Conservation (phyloP, 2,329 filamentous ascomycete genomes). For the Fusarium cyanostomum region DNA sequence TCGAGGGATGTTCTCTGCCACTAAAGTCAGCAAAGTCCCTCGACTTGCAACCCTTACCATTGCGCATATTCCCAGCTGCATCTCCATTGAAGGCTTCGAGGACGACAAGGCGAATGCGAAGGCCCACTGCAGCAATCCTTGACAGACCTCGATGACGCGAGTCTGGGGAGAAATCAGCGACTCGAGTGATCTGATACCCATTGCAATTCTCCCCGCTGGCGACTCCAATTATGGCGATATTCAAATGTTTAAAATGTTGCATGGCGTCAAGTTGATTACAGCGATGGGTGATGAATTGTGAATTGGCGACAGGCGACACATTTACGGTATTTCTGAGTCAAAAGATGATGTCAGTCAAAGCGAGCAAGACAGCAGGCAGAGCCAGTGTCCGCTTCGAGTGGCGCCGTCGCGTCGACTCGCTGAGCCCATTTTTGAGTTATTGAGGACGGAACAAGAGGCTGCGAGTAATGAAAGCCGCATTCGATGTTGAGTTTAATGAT, state of each 20-base stretch:
- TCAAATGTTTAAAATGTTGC: slow-evolving; percentile 30
- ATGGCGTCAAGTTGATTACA: slow-evolving; percentile 47
- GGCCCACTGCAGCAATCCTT: neutral
- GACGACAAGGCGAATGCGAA: neutral
- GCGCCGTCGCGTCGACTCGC: slow-evolving; percentile 41
- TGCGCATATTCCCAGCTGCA: neutral
- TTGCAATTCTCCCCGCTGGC: slow-evolving; percentile 1
- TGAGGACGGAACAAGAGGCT: slow-evolving; percentile 45
- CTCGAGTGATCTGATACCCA: neutral
- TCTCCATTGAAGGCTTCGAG: neutral
- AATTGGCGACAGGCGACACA: slow-evolving; percentile 44
- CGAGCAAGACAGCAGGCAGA: slow-evolving; percentile 27
- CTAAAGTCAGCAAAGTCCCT: slow-evolving; percentile 23
- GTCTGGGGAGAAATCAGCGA: neutral
- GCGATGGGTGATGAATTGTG: slow-evolving; percentile 40
- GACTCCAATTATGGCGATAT: slow-evolving; percentile 13
- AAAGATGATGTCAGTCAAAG: slow-evolving; percentile 42
- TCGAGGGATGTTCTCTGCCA: slow-evolving; percentile 10
- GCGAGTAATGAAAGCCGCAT: slow-evolving; percentile 44
- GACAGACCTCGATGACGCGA: neutral
- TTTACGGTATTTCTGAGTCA: slow-evolving; percentile 48
- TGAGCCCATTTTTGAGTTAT: slow-evolving; percentile 40
- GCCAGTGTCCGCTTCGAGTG: slow-evolving; percentile 37
- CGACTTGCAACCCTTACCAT: slow-evolving; percentile 32
- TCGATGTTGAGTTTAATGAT: slow-evolving; percentile 48